Percentiles rank a stretch among this genome's conserved stretches.
These are phyloP conservation scores for Phyllostachys edulis DNA, from an alignment of 176 grass and related monocot species.

Conservation along the genomic window DNA sequence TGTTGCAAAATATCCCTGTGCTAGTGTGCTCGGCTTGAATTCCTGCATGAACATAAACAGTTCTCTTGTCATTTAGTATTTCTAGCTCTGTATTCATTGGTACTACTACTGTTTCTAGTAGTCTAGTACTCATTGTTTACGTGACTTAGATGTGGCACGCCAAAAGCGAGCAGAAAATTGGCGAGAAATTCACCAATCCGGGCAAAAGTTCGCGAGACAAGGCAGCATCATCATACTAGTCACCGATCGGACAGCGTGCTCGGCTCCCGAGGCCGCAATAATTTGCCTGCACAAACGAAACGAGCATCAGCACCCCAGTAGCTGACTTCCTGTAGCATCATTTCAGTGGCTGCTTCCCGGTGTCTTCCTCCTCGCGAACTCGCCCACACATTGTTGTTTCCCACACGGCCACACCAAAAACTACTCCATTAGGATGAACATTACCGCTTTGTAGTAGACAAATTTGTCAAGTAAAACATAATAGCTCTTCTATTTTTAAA, in stretches of 20 bases:
- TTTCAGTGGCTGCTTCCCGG: slow-evolving; percentile 18
- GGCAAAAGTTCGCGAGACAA: slow-evolving; percentile 20
- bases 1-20: neutral
- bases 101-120: too few relatives aligned
- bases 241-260: slow-evolving; percentile 41
- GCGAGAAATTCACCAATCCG: neutral
- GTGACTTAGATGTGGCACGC: neutral
- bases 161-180: neutral
- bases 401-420: neutral
- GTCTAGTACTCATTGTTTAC: slow-evolving; percentile 2
- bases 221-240: slow-evolving; percentile 43
- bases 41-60: neutral
- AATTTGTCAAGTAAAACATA: too few relatives aligned
- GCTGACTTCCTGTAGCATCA: slow-evolving; percentile 33
- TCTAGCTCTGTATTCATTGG: too few relatives aligned
- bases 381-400: neutral
- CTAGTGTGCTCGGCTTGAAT: neutral
- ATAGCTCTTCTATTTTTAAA: too few relatives aligned
- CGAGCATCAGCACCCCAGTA: neutral
- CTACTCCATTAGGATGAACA: too few relatives aligned
- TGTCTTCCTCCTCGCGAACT: neutral
- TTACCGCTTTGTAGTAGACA: too few relatives aligned
- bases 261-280: slow-evolving; percentile 44
- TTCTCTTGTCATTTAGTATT: too few relatives aligned
- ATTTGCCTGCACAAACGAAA: slow-evolving; percentile 39